These are phyloP conservation scores for Vickermania spadyakhi DNA, from an alignment of 208 protist species.

Conservation along the genomic window DNA sequence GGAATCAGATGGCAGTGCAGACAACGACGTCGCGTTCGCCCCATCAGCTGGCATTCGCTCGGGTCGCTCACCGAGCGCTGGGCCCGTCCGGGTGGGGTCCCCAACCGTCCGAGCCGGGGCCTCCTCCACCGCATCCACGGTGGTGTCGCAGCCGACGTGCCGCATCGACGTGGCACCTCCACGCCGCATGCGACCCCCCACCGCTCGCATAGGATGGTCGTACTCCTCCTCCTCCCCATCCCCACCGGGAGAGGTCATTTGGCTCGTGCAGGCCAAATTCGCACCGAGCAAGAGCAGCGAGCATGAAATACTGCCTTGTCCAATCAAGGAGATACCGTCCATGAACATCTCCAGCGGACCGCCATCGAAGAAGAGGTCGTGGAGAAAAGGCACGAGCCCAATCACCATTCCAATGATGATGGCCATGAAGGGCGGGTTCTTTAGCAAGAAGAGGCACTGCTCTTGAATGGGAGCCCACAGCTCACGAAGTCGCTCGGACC, in stretches of 20 bases:
- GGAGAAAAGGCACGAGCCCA: slow-evolving; percentile 48
- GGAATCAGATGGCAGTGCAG: background rate
- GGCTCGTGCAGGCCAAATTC: slow-evolving; percentile 38
- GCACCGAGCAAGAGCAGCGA: slow-evolving; percentile 69
- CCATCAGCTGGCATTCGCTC: no score
- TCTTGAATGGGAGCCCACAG: background rate
- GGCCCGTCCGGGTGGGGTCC: no score
- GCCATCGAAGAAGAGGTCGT: slow-evolving; percentile 30
- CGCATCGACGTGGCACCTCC: background rate
- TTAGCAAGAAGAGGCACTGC: slow-evolving; percentile 11
- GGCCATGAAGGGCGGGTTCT: slow-evolving; percentile 55
- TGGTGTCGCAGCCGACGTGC: background rate
- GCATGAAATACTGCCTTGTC: slow-evolving; percentile 48
- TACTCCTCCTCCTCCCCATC: background rate
- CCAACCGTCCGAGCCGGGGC: no score
- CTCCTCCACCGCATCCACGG: background rate
- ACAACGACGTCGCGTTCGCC: no score
- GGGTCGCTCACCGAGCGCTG: no score
- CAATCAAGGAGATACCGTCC: slow-evolving; percentile 42
- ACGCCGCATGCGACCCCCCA: background rate
- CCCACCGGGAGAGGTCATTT: background rate
- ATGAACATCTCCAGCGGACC: slow-evolving; percentile 51
- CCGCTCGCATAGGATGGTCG: background rate
- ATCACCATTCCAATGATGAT: slow-evolving; percentile 54
- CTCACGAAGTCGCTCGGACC: background rate